Evolutionary conservation across 495 filamentous ascomycete genomes (phyloP), one percentile per base, ranked within the genome.

Genomic region (Penicillium arizonense): DNA sequence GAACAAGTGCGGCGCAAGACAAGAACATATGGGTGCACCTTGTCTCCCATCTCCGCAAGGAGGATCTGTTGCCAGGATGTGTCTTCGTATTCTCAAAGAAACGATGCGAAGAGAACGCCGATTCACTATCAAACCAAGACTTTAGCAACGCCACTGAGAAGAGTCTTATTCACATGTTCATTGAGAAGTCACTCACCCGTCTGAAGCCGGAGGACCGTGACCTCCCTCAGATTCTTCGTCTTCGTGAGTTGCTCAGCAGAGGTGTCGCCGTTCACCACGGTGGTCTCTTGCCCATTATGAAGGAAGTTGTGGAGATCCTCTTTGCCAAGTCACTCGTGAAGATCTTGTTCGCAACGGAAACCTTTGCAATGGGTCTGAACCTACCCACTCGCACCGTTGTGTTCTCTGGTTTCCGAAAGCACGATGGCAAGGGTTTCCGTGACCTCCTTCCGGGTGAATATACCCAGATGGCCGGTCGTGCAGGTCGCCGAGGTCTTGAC

Each of bases 61-160:
- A 90, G 52, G 89, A 83, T 36, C 77, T 98, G 4, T 77, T 98
- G 10, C 94, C 94, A 0, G 90, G 85, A 37, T 96, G 93, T 70
- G 93, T 97, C 53, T 98, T 98, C 68, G 94, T 98, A 40, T 98
- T 98, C 70, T 97, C 93, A 24, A 98, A 97, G 76, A 96, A 89
- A 68, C 79, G 94, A 47, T 97, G 95, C 61, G 93, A 97, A 66
- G 88, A 96, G 62, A 98, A 97, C 64, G 94, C 95, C 9, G 90
- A 97, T 58, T 91, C 94, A 0, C 77, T 98, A 18, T 91, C 88
- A 53, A 97, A 95, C 59, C 87, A 95, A 50, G 95, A 98, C 70
- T 97, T 92, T 64, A 92, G 85, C 67, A 96, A 86, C 16, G 89
- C 91, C 8, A 80, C 84, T 5, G 95, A 98, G 73, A 97, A 96